Evolutionary conservation across 2,329 filamentous ascomycete genomes (phyloP).

Genomic region (Cephalotrichum gorgonifer): DNA sequence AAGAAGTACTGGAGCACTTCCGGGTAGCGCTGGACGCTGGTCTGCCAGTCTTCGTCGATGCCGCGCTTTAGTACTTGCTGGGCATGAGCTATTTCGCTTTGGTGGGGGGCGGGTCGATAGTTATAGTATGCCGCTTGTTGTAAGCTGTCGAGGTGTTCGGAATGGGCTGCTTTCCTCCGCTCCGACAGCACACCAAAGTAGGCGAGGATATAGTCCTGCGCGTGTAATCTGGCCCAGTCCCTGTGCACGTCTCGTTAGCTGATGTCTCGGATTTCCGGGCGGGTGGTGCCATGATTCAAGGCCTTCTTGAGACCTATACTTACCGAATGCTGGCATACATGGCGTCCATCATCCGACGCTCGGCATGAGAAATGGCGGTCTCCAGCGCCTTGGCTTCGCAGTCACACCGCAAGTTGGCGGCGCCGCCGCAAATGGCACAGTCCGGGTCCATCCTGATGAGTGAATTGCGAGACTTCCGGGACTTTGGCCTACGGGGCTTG

Average conservation of each 20-base stretch:
- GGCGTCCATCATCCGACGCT: constrained; percentile 51
- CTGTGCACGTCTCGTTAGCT: constrained; percentile 24
- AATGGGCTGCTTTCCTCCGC: constrained; percentile 47
- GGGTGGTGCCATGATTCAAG: background rate
- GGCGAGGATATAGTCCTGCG: constrained; percentile 57
- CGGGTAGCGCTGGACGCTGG: constrained; percentile 65
- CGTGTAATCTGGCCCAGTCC: constrained; percentile 53
- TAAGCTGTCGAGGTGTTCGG: constrained; percentile 44
- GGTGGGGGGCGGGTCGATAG: constrained; percentile 47
- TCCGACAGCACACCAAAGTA: constrained; percentile 54
- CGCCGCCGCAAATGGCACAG: constrained; percentile 55
- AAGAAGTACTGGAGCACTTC: constrained; percentile 79
- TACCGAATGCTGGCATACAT: constrained; percentile 56
- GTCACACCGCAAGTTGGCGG: constrained; percentile 48
- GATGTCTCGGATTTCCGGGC: background rate
- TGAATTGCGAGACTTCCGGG: constrained; percentile 10
- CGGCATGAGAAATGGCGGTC: constrained; percentile 51
- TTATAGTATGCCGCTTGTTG: constrained; percentile 44
- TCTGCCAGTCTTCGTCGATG: constrained; percentile 71
- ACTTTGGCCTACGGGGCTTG: constrained; percentile 6
- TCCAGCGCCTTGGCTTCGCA: constrained; percentile 58
- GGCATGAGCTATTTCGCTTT: constrained; percentile 52
- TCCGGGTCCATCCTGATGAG: constrained; percentile 57
- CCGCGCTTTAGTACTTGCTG: constrained; percentile 59
- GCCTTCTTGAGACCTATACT: constrained; percentile 11